Conservation (phyloP, 2,329 filamentous ascomycete species). For the Nectriaceae sp. region DNA sequence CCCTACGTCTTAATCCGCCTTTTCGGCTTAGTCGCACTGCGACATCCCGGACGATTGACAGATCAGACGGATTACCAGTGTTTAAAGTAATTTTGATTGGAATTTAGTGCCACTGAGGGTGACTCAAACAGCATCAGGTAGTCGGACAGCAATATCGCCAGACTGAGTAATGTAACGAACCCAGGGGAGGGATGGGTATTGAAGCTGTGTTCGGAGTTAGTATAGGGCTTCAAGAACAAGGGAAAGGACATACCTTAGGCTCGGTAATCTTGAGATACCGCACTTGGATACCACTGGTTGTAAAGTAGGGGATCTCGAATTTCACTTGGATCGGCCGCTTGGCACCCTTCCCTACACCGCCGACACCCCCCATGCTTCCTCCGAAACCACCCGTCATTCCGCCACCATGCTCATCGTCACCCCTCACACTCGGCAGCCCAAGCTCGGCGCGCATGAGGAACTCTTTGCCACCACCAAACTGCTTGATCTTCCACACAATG, state of each 20-base stretch:
- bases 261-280: slow-evolving; percentile 99
- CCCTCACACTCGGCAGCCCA: slow-evolving; percentile 88
- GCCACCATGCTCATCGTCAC: slow-evolving; percentile 92
- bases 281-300: slow-evolving; percentile 98
- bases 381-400: slow-evolving; percentile 98
- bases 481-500: slow-evolving; percentile 99
- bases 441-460: slow-evolving; percentile 98
- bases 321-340: slow-evolving; percentile 98
- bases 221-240: not conserved
- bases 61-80: too few relatives aligned
- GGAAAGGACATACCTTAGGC: slow-evolving; percentile 74
- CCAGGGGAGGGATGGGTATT: slow-evolving; percentile 98
- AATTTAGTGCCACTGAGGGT: too few relatives aligned
- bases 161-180: slow-evolving; percentile 98
- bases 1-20: too few relatives aligned
- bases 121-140: slow-evolving; percentile 81
- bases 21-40: too few relatives aligned
- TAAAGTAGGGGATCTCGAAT: slow-evolving; percentile 99
- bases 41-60: too few relatives aligned
- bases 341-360: slow-evolving; percentile 73
- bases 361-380: slow-evolving; percentile 91
- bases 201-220: slow-evolving; percentile 60
- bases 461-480: slow-evolving; percentile 97
- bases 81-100: too few relatives aligned
- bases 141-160: slow-evolving; percentile 89